phyloP scores from a whole-genome alignment of 495 filamentous ascomycete genomes.

The Trichoderma orchidacearum region DNA sequence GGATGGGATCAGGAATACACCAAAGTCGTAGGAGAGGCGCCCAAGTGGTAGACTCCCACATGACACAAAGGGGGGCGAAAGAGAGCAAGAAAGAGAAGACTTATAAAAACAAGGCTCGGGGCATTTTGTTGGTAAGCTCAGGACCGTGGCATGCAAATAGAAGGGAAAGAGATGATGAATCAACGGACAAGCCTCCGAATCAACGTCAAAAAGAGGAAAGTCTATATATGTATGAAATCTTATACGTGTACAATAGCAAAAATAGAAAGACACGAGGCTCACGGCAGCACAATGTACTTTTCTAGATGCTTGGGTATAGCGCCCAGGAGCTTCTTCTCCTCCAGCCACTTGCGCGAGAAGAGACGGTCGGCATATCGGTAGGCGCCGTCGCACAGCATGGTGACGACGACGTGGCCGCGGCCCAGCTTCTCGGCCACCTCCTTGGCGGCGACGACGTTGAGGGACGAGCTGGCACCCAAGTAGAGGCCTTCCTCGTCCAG shows the following conservation, averaged over 20 bases:
- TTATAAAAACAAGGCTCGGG: neutral
- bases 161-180: neutral
- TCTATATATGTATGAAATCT: neutral
- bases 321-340: slow-evolving; percentile 64
- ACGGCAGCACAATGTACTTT: slow-evolving; percentile 88
- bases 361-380: slow-evolving; percentile 91
- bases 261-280: neutral
- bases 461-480: slow-evolving; percentile 79
- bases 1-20: neutral
- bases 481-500: slow-evolving; percentile 95
- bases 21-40: neutral
- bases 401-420: slow-evolving; percentile 82
- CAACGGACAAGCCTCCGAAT: no score
- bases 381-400: slow-evolving; percentile 85
- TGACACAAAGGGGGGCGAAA: neutral
- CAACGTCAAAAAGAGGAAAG: neutral
- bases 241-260: neutral
- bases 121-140: neutral
- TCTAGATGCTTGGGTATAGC: slow-evolving; percentile 77
- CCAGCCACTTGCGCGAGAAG: slow-evolving; percentile 81
- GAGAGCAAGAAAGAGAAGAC: neutral
- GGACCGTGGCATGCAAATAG: neutral
- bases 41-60: neutral
- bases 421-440: slow-evolving; percentile 87
- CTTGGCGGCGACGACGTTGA: slow-evolving; percentile 93